These are phyloP conservation scores for Cercis canadensis DNA, from an alignment of 306 rosid species.

Conservation along the genomic window DNA sequence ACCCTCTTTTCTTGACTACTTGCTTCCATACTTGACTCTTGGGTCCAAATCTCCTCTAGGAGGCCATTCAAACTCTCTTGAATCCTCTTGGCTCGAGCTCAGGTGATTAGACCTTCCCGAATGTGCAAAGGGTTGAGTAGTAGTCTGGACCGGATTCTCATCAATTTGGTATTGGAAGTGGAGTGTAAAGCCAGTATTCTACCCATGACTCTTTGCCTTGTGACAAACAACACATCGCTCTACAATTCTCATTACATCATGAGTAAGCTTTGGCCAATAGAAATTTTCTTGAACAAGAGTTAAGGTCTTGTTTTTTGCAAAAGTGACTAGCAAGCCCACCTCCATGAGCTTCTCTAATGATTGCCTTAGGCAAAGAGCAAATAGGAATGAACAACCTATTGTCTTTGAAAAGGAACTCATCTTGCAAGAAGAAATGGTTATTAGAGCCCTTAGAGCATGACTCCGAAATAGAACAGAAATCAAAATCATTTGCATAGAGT, in stretches of 20 bases:
- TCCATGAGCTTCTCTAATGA: not conserved
- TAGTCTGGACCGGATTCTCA: too few relatives aligned
- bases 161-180: not conserved
- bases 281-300: not conserved
- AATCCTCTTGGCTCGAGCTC: too few relatives aligned
- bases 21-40: too few relatives aligned
- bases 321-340: slow-evolving; percentile 2
- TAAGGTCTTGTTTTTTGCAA: not conserved
- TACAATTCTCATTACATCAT: not conserved
- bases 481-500: not conserved
- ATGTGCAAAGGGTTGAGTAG: too few relatives aligned
- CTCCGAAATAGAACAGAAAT: not conserved
- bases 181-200: not conserved
- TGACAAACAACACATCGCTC: not conserved
- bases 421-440: not conserved
- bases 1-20: too few relatives aligned
- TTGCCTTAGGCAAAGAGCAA: not conserved
- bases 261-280: too few relatives aligned
- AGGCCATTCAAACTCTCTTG: too few relatives aligned
- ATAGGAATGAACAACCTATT: not conserved
- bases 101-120: too few relatives aligned
- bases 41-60: too few relatives aligned
- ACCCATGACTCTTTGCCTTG: not conserved
- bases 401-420: not conserved
- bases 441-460: not conserved